Base-by-base conservation (phyloP, 495 filamentous ascomycete species). In the Trypethelium eluteriae region DNA sequence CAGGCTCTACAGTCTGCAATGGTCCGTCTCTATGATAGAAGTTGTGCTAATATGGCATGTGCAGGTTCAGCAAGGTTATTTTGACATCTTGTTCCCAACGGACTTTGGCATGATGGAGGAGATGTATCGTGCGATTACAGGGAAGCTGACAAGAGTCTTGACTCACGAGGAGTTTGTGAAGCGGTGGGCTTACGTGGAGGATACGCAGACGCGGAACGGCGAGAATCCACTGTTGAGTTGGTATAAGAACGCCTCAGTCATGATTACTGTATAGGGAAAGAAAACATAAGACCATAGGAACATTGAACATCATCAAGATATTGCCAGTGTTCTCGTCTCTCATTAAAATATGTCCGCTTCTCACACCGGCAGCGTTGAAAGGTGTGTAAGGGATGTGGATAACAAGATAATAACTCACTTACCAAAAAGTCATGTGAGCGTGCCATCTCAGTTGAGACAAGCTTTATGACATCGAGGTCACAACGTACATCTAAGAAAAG, bases 1-100 rank as follows among this genome's bases (percentile, higher is more conserved):
- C 6, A 7, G 41, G 6, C 41, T 44, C 41, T 44, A 7, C 41
- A 0, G 41, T 46, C 41, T 16, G 14, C 44, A 39, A 62, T 66
- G 25, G 18, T 65, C 14, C 9, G n/a, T 47, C 2, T 18, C 50
- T 7, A 39, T 47, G 25, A 53, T 38, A 36, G 25, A 2, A 46
- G 12, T 2, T n/a, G 5, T 34, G 50, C 62, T 71, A 66, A 68
- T 59, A 35, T 14, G 6, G 2, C 32, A 14, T 36, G 32, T 36
- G 63, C 69, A 95, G 91, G 91, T 97, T 18, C 91, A 96, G 70
- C 95, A 99, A 79, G 95, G 94, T 12, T 96, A 96, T 77, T 99
- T 99, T 71, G 95, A 98, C 76, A 97, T 99, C 75, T 85, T 99
- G 72, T 99, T 99, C 78, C 94, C 94, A 0, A 98, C 93, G 12